Base-by-base conservation (phyloP, 1,284 basidiomycete species). In the Neonothopanus nambi region DNA sequence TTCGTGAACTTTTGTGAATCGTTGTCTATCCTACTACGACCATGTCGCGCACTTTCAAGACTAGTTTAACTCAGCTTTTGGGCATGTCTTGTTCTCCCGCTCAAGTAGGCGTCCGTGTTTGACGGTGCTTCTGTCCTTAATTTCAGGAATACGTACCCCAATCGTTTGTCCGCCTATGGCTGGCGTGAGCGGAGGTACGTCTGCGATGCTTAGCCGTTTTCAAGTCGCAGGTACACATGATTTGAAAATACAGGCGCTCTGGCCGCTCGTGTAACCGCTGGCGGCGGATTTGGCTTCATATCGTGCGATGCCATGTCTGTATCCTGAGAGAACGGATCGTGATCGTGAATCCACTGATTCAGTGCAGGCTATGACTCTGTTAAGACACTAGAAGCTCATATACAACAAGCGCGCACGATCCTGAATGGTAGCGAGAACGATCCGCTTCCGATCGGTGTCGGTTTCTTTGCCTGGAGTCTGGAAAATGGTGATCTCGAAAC, bases 251-350 rank as follows among this genome's bases (percentile, higher is more conserved):
- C 53, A 67, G 84, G 83, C 36, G 67, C 70, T 33, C 68, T 90
- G 13, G 87, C 87, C 18, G 82, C 82, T 15, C 72, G 80, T 54
- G 83, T 85, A 37, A 76, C 80, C 30, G 71, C 76, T 1, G 85
- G 70, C 17, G 89, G 88, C 28, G 89, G 84, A 18, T 85, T 90
- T 58, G 89, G 87, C 5, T 89, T 91, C 63, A 60, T 89, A 2
- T 73, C 76, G 41, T 76, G 79, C 69, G 84, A 85, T 81, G 61
- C 37, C 65, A 43, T 43, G 38, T 48, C 37, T 39, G 44, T 24
- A 46, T 18, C 3, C 21, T 33, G 30, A 33, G 30, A 33, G 13
- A n/a, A 35, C 7, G 23, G n/a, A 37, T 36, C 51, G 24, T 59
- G 56, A 26, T 48, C 26, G 23, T 12, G n/a, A n/a, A n/a, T 23